Evolutionary conservation across 306 rosid species (phyloP).

Genomic region (Cotoneaster glaucophyllus): DNA sequence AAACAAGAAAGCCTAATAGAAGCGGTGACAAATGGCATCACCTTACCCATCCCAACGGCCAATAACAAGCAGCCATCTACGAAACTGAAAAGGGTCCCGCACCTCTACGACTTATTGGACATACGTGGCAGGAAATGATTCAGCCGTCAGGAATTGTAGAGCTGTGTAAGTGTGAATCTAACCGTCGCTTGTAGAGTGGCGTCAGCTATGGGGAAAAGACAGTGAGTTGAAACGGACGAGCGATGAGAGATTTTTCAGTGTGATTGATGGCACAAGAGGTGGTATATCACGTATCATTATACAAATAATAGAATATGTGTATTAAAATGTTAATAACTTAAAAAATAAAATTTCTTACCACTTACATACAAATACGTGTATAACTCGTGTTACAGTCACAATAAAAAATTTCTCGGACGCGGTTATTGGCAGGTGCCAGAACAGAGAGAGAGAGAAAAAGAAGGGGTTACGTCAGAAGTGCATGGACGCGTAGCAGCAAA

Average conservation of each 20-base stretch:
- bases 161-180: background rate
- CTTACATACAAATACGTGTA: too few species aligned
- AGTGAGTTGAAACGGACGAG: slow-evolving; percentile 6
- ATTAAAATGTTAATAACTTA: too few species aligned
- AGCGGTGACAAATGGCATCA: background rate
- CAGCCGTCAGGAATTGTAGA: background rate
- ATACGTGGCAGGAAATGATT: background rate
- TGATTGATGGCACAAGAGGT: accelerated
- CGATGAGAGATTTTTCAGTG: background rate
- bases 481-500: slow-evolving; percentile 25
- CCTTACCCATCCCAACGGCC: too few species aligned
- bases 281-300: too few species aligned
- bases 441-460: background rate
- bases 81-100: background rate
- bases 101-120: background rate
- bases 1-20: background rate
- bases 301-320: too few species aligned
- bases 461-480: slow-evolving; percentile 16
- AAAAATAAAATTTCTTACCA: too few species aligned
- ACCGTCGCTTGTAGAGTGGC: background rate
- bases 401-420: background rate
- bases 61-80: background rate
- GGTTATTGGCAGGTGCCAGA: slow-evolving; percentile 11
- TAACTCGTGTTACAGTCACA: accelerated
- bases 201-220: background rate